These are phyloP conservation scores for Globisporangium recalcitrans DNA, from an alignment of 352 stramenopile genomes.

Conservation along the genomic window DNA sequence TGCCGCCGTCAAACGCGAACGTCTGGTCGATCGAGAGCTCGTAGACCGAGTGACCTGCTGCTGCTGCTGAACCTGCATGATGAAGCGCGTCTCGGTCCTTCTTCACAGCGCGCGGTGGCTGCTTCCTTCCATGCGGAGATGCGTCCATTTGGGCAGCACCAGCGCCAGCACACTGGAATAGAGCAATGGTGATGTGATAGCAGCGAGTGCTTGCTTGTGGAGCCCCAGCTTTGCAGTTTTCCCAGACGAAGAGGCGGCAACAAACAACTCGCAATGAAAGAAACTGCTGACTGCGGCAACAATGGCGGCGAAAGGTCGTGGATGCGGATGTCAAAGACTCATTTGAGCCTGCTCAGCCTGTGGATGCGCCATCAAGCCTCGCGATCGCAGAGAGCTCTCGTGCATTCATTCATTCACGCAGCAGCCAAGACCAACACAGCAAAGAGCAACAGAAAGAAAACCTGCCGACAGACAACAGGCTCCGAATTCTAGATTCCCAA, in stretches of 20 bases:
- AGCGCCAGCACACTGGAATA: not conserved
- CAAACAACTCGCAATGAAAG: not conserved
- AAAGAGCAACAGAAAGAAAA: not conserved
- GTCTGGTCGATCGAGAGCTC: slow-evolving; percentile 48
- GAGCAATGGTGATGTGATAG: not conserved
- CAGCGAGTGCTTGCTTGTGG: not conserved
- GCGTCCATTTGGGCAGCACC: not conserved
- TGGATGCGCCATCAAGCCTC: not conserved
- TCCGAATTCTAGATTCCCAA: not conserved
- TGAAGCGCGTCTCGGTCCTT: not conserved
- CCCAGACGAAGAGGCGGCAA: not conserved
- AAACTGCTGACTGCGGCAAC: not conserved
- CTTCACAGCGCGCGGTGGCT: not conserved
- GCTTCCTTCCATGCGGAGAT: not conserved
- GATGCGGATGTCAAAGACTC: not conserved
- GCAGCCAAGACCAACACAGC: not conserved
- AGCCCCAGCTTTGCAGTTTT: not conserved
- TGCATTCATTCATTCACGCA: not conserved
- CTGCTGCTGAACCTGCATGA: not conserved
- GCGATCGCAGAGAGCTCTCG: not conserved
- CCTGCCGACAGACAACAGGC: not conserved
- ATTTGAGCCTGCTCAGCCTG: not conserved
- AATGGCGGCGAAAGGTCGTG: not conserved
- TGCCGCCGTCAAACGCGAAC: slow-evolving; percentile 71
- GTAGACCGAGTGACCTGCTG: slow-evolving; percentile 12